phyloP scores from a whole-genome alignment of 805 yeast genomes.

The Kuraishia floccosa region DNA sequence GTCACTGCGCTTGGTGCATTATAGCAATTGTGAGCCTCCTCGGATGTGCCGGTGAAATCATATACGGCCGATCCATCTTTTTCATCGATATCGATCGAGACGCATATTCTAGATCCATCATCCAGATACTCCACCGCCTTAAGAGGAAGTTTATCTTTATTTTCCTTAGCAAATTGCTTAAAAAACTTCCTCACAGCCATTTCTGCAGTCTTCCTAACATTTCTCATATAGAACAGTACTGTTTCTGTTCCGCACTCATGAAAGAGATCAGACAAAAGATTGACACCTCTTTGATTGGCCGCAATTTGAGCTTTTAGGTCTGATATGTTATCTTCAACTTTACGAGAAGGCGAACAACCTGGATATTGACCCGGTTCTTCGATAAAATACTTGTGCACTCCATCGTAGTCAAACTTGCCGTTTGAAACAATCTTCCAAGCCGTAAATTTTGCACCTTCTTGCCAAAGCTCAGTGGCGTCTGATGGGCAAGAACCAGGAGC shows the following conservation, averaged over 20 bases:
- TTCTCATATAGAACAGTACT: constrained; percentile 34
- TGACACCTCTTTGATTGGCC: constrained; percentile 41
- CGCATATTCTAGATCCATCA: constrained; percentile 40
- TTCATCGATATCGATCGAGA: constrained; percentile 26
- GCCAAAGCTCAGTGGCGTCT: constrained; percentile 36
- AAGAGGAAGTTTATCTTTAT: constrained; percentile 20
- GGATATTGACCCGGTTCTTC: constrained; percentile 36
- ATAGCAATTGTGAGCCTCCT: constrained; percentile 38
- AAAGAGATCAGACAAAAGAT: constrained; percentile 27
- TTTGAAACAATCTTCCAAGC: constrained; percentile 36
- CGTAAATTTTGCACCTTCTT: constrained; percentile 46
- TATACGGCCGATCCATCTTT: constrained; percentile 31
- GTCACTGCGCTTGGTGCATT: constrained; percentile 47
- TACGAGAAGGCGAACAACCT: constrained; percentile 46
- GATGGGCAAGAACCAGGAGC: constrained; percentile 49
- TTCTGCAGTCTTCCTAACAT: constrained; percentile 33
- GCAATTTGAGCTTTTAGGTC: constrained; percentile 38
- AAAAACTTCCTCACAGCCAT: constrained; percentile 26
- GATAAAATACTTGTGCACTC: constrained; percentile 30
- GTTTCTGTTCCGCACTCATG: constrained; percentile 29
- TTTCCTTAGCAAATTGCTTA: constrained; percentile 27
- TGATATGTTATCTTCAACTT: constrained; percentile 40
- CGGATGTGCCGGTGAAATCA: constrained; percentile 43
- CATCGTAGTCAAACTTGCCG: constrained; percentile 42
- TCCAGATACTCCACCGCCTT: constrained; percentile 38